Conservation (phyloP, 2,329 filamentous ascomycete species). For the Stagonosporopsis rhizophila region DNA sequence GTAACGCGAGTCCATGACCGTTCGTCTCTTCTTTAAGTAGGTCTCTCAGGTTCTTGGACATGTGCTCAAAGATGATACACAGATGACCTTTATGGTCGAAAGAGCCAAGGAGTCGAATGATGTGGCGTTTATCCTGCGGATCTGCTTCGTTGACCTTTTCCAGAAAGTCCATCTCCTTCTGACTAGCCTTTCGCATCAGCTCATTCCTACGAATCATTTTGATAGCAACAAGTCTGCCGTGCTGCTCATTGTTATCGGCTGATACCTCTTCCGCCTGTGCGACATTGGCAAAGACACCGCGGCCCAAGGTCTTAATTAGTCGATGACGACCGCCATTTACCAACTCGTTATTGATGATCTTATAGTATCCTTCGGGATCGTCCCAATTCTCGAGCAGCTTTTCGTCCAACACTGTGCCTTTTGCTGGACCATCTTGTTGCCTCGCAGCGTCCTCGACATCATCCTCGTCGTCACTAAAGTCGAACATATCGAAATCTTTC, state of each 20-base stretch:
- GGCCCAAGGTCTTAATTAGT: constrained; percentile 84
- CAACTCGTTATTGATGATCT: constrained; percentile 88
- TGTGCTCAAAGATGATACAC: constrained; percentile 95
- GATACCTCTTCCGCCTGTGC: constrained; percentile 69
- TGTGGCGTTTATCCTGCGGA: constrained; percentile 86
- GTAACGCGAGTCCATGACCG: constrained; percentile 88
- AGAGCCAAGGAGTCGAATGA: constrained; percentile 83
- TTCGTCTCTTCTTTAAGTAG: constrained; percentile 84
- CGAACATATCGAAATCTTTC: constrained; percentile 70
- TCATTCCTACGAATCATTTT: constrained; percentile 99
- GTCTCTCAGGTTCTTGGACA: constrained; percentile 84
- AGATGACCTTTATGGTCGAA: constrained; percentile 96
- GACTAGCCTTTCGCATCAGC: constrained; percentile 87
- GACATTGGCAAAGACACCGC: constrained; percentile 97
- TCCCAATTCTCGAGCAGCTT: constrained; percentile 92
- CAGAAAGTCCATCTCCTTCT: constrained; percentile 93
- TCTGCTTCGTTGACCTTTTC: constrained; percentile 86
- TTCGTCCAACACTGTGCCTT: constrained; percentile 60
- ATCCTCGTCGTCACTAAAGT: constrained; percentile 73
- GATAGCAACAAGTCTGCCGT: constrained; percentile 78
- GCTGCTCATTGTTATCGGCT: constrained; percentile 48
- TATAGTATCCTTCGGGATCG: constrained; percentile 95
- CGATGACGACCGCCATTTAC: constrained; percentile 87
- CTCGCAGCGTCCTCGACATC: constrained; percentile 60
- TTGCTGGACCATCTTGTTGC: constrained; percentile 42